Percentiles rank a stretch among this genome's conserved stretches.
Conservation (phyloP, 2,329 filamentous ascomycete genomes). For the Aureobasidium sp. region DNA sequence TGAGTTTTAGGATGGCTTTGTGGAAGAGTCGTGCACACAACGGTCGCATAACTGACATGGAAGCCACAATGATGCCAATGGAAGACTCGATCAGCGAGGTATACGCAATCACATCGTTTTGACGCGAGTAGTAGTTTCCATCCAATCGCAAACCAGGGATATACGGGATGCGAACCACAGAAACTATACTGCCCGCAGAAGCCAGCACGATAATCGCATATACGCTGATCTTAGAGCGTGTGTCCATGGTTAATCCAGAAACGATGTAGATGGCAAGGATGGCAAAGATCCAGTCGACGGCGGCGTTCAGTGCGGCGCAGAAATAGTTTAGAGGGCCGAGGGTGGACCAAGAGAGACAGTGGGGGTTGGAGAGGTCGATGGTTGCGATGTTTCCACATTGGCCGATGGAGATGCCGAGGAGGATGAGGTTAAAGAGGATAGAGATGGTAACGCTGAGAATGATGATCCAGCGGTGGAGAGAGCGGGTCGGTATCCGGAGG, state of each 20-base stretch:
- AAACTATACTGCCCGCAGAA: slow-evolving; percentile 10
- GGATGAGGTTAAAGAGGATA: slow-evolving; percentile 11
- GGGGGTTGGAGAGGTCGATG: neutral
- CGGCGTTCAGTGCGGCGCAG: slow-evolving; percentile 12
- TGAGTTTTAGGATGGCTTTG: neutral
- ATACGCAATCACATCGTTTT: slow-evolving; percentile 14
- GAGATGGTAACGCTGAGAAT: slow-evolving; percentile 10
- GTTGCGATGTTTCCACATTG: slow-evolving; percentile 15
- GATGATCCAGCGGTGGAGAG: slow-evolving; percentile 12
- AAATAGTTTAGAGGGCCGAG: slow-evolving; percentile 16
- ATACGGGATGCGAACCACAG: slow-evolving; percentile 14
- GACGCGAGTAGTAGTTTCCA: slow-evolving; percentile 10
- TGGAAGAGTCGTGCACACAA: neutral
- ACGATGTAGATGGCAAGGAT: slow-evolving; percentile 14
- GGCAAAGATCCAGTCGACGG: slow-evolving; percentile 17
- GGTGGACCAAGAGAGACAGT: slow-evolving; percentile 14
- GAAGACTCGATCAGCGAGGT: slow-evolving; percentile 14
- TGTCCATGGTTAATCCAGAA: neutral
- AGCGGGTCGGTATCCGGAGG: slow-evolving; percentile 8
- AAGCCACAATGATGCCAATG: slow-evolving; percentile 17
- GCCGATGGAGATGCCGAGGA: slow-evolving; percentile 16
- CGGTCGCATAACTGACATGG: slow-evolving; percentile 12
- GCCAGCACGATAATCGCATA: slow-evolving; percentile 12
- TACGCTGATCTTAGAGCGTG: neutral
- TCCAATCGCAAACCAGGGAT: slow-evolving; percentile 8